A percentile compares a stretch with the other conserved stretches of the same genome.
These are phyloP conservation scores for Pichia cabralensis DNA, from an alignment of 805 yeast species.

Conservation along the genomic window DNA sequence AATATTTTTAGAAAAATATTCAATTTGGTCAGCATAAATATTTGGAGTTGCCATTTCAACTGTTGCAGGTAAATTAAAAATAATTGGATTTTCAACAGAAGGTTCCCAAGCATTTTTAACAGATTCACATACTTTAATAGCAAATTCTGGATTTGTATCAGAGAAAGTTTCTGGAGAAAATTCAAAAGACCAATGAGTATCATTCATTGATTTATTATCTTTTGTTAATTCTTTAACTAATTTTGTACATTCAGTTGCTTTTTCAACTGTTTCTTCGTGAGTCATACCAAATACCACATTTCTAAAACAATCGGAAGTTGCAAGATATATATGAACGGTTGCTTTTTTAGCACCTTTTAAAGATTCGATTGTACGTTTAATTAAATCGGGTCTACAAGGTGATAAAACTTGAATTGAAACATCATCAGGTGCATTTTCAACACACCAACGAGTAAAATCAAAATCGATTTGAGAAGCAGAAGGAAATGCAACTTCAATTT, in stretches of 20 bases:
- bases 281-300: conserved; percentile 60
- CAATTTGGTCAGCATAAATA: conserved; percentile 77
- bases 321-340: conserved; percentile 66
- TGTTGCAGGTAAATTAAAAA: conserved; percentile 78
- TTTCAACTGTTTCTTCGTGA: conserved; percentile 44
- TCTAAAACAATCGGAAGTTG: conserved; percentile 67
- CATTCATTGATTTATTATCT: conserved; percentile 41
- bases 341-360: conserved; percentile 68
- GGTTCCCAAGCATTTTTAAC: conserved; percentile 73
- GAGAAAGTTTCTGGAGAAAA: conserved; percentile 76
- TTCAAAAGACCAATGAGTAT: conserved; percentile 64
- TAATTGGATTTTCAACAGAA: conserved; percentile 51
- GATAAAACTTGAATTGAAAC: conserved; percentile 68
- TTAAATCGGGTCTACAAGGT: conserved; percentile 68
- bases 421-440: conserved; percentile 65
- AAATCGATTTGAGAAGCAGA: conserved; percentile 73
- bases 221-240: conserved; percentile 60
- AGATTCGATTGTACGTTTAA: conserved; percentile 61
- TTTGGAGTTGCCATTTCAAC: conserved; percentile 78
- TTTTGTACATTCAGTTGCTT: conserved; percentile 54
- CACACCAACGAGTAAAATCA: conserved; percentile 69
- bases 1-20: conserved; percentile 54
- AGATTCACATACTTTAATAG: conserved; percentile 59
- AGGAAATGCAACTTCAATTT: conserved; percentile 77
- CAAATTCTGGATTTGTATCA: conserved; percentile 57